Evolutionary conservation across 164 flowering plant species (phyloP), one percentile per base, ranked within the genome.

Genomic region (Vitis rupestris): DNA sequence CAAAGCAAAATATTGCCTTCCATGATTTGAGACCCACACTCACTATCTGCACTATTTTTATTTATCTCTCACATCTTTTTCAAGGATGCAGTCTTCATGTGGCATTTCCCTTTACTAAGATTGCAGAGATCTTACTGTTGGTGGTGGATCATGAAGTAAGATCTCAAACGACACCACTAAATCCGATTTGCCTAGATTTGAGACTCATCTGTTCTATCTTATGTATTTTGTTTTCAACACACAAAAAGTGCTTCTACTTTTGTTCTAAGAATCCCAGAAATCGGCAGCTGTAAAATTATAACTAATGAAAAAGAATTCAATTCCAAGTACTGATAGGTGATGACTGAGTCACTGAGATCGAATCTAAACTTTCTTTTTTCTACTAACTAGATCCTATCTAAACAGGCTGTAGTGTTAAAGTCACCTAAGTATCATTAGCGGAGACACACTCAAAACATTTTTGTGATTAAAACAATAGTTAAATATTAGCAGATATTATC

Each of bases 131-230:
- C 55, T 62, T 47, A 63, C 71, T 71, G 65, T 37, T 50, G 69
- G 30, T 59, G 64, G 69, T 71, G 74, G 65, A 58, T 50, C 59
- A 58, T 71, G 66, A 61, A 50, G 51, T 64, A 50, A 64, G 72
- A 64, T 63, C 52, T 68, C 52, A 17, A 58, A 58, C 63, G 55
- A 29, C 66, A 63, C 67, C 75, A 73, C 67, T 10, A 14, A 10
- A 50, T 66, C 66, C 44, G 65, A 72, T 66, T 66, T 61, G 44
- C 53, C 47, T 60, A 72, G 37, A 49, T 71, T 50, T 57, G 23
- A 54, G 44, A 9, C 29, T 27, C 54, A 29, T 27, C 48, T 30
- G 63, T 4, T 60, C 47, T 53, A 65, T n/a, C 13, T 53, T 23
- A 49, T 7, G 2, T 63, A 67, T 13, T 37, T 27, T 56, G 17